Evolutionary conservation across 2,329 filamentous ascomycete species (phyloP).

Genomic region (Penicillium aurantiogriseum): DNA sequence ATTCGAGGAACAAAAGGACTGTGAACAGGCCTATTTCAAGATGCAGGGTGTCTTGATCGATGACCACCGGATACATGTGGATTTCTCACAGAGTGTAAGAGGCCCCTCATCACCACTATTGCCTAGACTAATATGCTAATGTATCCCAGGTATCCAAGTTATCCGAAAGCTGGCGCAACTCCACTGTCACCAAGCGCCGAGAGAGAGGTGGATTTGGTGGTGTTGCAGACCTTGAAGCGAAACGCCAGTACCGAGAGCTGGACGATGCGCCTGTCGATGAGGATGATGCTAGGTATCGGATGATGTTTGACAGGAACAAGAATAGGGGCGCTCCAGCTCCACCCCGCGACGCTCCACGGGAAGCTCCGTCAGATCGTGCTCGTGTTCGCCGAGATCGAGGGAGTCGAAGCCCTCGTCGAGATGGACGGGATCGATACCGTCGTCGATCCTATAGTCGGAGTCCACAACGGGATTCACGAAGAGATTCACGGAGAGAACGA

Average conservation of each 20-base stretch:
- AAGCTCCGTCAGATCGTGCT: slow-evolving; percentile 44
- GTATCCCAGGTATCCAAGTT: slow-evolving; percentile 63
- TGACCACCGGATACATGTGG: slow-evolving; percentile 94
- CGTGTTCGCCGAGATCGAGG: slow-evolving; percentile 34
- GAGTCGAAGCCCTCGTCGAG: slow-evolving; percentile 30
- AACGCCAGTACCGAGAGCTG: slow-evolving; percentile 80
- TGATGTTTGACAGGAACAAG: slow-evolving; percentile 69
- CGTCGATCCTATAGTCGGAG: slow-evolving; percentile 37
- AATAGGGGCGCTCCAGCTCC: slow-evolving; percentile 14
- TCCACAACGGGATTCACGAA: slow-evolving; percentile 23
- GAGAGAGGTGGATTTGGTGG: slow-evolving; percentile 82
- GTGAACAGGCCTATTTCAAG: slow-evolving; percentile 95
- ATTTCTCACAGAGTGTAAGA: slow-evolving; percentile 93
- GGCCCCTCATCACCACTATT: not conserved
- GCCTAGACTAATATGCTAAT: slow-evolving; percentile 13
- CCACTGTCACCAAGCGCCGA: slow-evolving; percentile 76
- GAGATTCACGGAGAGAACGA: slow-evolving; percentile 30
- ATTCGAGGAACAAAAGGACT: slow-evolving; percentile 87
- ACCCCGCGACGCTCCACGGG: not conserved
- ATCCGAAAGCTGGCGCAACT: slow-evolving; percentile 83
- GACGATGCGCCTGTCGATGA: slow-evolving; percentile 49
- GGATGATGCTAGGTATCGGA: slow-evolving; percentile 62
- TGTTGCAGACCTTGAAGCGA: slow-evolving; percentile 82
- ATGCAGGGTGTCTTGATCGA: slow-evolving; percentile 98
- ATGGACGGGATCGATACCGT: slow-evolving; percentile 37